Evolutionary conservation across 139 green algal species (phyloP), one percentile per base, ranked within the genome.

Genomic region (Ostreobium quekettii): DNA sequence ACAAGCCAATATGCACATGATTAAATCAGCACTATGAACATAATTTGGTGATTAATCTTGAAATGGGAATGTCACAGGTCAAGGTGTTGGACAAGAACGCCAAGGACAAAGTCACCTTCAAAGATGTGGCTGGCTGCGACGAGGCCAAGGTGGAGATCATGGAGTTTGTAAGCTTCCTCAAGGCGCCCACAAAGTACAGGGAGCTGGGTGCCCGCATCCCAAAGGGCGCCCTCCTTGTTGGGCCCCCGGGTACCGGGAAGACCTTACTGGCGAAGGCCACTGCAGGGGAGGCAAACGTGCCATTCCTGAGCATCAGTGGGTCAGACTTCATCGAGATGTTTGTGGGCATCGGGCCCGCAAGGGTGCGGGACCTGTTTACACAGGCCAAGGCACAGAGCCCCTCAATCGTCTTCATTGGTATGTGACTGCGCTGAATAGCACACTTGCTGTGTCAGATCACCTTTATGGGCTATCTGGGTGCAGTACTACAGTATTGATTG

Each of bases 161-260:
- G 87, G 91, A 98, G 86, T 97, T 98, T 86, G 92, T 98, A 31
- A 87, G 95, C 68, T 98, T 98, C 65, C 71, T 96, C 36, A 90
- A 93, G 72, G 83, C 83, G 29, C 88, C 88, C 0, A 70, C 81
- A 59, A 95, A 93, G 77, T 87, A 88, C 65, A 82, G 80, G 65
- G 80, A 90, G 36, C 79, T 95, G 67, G 87, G 92, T 2, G 93
- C 90, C 33, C 90, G 91, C 64, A 96, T 97, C 61, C 93, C 93
- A 30, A 92, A 91, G 71, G 93, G 93, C 0, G 91, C 89, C 19
- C 83, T 97, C 36, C 78, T 96, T 46, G 84, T 95, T 24, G 83
- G 91, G 0, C 89, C 92, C 2, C 90, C 91, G 1, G 82, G 92
- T 36, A 97, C 93, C 2, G 92, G 91, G 58, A 98, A 97, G 78